These are phyloP conservation scores for Naganishia friedmannii DNA, from an alignment of 768 basidiomycete species.

Conservation along the genomic window DNA sequence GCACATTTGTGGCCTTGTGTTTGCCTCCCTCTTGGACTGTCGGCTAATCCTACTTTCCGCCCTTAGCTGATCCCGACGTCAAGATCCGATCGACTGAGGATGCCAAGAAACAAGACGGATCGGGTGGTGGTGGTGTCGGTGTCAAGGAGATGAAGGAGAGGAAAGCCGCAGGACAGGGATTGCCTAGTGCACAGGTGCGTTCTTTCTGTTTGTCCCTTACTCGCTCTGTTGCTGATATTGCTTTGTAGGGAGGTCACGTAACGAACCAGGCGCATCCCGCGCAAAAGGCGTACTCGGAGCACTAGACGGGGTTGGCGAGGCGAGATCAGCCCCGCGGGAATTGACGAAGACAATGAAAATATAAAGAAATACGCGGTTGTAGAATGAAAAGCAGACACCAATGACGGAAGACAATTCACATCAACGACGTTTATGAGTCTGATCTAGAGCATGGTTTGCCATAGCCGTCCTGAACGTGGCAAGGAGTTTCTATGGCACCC, in stretches of 20 bases:
- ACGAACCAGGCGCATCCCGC: neutral
- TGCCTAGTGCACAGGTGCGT: slow-evolving; percentile 47
- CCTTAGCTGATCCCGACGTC: slow-evolving; percentile 41
- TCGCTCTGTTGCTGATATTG: neutral
- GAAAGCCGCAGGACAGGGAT: slow-evolving; percentile 46
- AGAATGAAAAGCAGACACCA: neutral
- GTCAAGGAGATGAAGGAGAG: slow-evolving; percentile 51
- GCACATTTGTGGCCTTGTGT: no score
- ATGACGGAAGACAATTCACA: neutral
- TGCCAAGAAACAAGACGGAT: slow-evolving; percentile 44
- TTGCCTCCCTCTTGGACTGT: no score
- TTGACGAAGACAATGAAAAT: neutral
- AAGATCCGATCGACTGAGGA: slow-evolving; percentile 36
- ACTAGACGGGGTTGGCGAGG: neutral
- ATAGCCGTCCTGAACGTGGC: no score
- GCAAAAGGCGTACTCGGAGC: slow-evolving; percentile 5
- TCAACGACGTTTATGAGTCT: no score
- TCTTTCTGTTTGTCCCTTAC: neutral
- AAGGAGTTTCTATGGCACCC: no score
- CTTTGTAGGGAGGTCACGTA: neutral
- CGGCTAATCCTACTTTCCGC: neutral
- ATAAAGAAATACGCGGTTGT: neutral
- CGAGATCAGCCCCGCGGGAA: no score
- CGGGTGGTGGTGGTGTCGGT: slow-evolving; percentile 45
- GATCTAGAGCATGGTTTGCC: no score